A percentile compares a stretch with the other conserved stretches of the same genome.
phyloP scores from a whole-genome alignment of 306 rosid genomes.

The Quercus parvula region DNA sequence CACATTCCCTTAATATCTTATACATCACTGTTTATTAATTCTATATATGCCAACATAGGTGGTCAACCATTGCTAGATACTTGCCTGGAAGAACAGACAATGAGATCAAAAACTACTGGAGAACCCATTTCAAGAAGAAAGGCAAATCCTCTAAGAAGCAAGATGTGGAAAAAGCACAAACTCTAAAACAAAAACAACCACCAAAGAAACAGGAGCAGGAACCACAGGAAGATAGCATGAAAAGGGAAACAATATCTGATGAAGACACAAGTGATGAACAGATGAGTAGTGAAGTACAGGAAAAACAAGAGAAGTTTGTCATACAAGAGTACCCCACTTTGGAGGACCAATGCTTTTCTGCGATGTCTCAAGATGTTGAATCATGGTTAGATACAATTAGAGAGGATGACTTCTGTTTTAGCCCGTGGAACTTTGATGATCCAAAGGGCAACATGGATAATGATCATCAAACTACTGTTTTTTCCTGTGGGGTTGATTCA shows the following conservation, averaged over 20 bases:
- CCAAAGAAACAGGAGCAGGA: background rate
- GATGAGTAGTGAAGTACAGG: background rate
- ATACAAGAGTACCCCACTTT: background rate
- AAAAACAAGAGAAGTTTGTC: background rate
- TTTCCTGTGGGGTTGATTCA: background rate
- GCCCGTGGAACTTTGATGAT: slow-evolving; percentile 51
- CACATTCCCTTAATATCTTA: background rate
- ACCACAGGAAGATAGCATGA: background rate
- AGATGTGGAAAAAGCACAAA: slow-evolving; percentile 27
- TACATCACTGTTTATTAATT: too few species aligned
- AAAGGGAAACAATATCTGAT: background rate
- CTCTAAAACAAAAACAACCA: slow-evolving; percentile 21
- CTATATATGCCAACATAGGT: slow-evolving; percentile 27
- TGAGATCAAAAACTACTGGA: slow-evolving; percentile 73
- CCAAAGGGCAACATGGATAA: background rate
- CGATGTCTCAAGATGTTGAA: slow-evolving; percentile 18
- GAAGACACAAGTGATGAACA: background rate
- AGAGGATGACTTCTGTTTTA: slow-evolving; percentile 30
- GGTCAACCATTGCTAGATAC: slow-evolving; percentile 80
- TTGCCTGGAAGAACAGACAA: slow-evolving; percentile 85
- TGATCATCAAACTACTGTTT: slow-evolving; percentile 1
- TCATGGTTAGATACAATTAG: slow-evolving; percentile 24
- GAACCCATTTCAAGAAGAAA: slow-evolving; percentile 65
- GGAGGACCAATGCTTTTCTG: slow-evolving; percentile 17
- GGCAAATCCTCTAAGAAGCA: slow-evolving; percentile 30